Evolutionary conservation across 306 rosid species (phyloP).

Genomic region (Malus asiatica): DNA sequence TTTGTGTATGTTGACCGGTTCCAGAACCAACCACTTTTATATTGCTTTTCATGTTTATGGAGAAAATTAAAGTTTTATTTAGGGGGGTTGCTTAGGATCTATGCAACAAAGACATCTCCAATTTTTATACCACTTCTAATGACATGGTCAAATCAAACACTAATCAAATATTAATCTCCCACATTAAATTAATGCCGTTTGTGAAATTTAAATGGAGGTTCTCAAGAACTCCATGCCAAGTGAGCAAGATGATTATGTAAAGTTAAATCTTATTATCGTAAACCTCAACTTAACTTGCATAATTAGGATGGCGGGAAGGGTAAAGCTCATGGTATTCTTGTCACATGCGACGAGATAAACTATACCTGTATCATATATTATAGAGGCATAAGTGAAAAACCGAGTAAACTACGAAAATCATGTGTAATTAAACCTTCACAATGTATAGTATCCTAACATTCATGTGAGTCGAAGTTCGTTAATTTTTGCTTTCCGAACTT

Average conservation of each 20-base stretch:
- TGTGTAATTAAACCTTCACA: background rate
- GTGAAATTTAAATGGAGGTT: background rate
- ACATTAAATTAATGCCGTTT: background rate
- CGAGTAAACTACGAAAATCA: background rate
- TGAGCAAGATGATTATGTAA: background rate
- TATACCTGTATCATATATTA: background rate
- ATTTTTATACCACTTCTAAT: background rate
- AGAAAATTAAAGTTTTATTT: slow-evolving; percentile 15
- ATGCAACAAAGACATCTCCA: slow-evolving; percentile 39
- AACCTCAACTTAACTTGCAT: no score
- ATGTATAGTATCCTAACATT: no score
- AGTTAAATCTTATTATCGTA: background rate
- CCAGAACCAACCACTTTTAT: slow-evolving; percentile 45
- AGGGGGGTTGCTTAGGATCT: slow-evolving; percentile 43
- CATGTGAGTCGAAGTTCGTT: no score
- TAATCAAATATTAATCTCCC: background rate
- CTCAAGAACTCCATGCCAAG: background rate
- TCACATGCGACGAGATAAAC: no score
- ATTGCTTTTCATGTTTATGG: slow-evolving; percentile 7
- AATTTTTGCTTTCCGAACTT: no score
- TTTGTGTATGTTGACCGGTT: slow-evolving; percentile 51
- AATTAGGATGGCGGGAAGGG: background rate
- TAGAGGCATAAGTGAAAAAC: background rate
- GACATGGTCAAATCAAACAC: background rate
- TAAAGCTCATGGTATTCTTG: background rate